Evolutionary conservation across 805 yeast species (phyloP).

Genomic region (Candida taoyuanica): DNA sequence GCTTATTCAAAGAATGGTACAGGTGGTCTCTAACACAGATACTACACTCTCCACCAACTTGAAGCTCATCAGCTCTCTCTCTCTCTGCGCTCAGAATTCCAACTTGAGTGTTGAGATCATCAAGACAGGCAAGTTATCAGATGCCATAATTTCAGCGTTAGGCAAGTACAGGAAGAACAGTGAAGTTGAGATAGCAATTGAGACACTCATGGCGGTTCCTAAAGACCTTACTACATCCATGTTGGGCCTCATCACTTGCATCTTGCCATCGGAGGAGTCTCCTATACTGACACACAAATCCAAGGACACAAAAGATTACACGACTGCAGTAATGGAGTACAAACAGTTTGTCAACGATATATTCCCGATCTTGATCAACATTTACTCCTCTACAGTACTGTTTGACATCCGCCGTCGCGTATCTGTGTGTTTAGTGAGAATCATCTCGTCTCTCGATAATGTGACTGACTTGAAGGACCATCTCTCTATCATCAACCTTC

Average conservation of each 20-base stretch:
- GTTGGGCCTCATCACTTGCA: slow-evolving; percentile 48
- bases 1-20: slow-evolving; percentile 32
- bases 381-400: slow-evolving; percentile 72
- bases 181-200: slow-evolving; percentile 44
- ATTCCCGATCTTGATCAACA: slow-evolving; percentile 51
- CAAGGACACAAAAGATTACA: slow-evolving; percentile 21
- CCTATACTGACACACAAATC: slow-evolving; percentile 25
- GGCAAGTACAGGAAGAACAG: slow-evolving; percentile 41
- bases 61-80: slow-evolving; percentile 37
- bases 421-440: slow-evolving; percentile 48
- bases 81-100: slow-evolving; percentile 37
- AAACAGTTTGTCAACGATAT: slow-evolving; percentile 39
- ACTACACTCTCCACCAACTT: slow-evolving; percentile 28
- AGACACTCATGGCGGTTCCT: slow-evolving; percentile 69
- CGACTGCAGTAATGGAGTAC: slow-evolving; percentile 25
- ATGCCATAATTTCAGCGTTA: slow-evolving; percentile 44
- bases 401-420: slow-evolving; percentile 55
- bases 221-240: slow-evolving; percentile 56
- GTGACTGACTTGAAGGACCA: slow-evolving; percentile 30
- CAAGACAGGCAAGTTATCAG: slow-evolving; percentile 43
- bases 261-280: slow-evolving; percentile 46
- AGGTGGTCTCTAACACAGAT: slow-evolving; percentile 28
- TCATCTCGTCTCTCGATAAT: slow-evolving; percentile 38
- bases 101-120: slow-evolving; percentile 42
- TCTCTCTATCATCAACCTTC: slow-evolving; percentile 40